These are phyloP conservation scores for Cadophora sp. DNA, from an alignment of 2,329 filamentous ascomycete species.

Conservation along the genomic window DNA sequence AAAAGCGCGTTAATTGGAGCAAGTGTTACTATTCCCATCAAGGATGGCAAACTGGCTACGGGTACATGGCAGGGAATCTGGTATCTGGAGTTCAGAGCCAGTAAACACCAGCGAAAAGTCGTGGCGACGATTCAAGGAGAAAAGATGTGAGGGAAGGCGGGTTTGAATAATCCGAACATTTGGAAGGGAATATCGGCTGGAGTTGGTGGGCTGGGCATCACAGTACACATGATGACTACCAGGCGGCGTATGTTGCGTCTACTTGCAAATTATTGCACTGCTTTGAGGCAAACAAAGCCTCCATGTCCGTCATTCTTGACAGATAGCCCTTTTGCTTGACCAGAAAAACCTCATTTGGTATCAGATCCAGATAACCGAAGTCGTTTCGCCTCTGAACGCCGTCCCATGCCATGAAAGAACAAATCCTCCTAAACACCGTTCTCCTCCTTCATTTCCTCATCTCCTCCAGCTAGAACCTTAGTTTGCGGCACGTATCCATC, in stretches of 20 bases:
- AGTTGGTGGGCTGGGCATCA: not conserved
- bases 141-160: conserved; percentile 50
- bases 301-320: not conserved
- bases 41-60: conserved; percentile 76
- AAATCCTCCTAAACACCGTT: conserved; percentile 48
- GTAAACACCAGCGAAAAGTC: conserved; percentile 79
- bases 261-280: not conserved
- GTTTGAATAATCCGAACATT: not conserved
- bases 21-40: conserved; percentile 89
- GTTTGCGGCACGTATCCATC: conserved; percentile 63
- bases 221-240: not conserved
- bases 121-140: conserved; percentile 96
- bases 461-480: conserved; percentile 68
- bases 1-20: conserved; percentile 90
- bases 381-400: conserved; percentile 36
- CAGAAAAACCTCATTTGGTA: conserved; percentile 15
- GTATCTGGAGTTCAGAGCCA: conserved; percentile 87
- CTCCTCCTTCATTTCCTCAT: conserved; percentile 60
- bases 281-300: not conserved
- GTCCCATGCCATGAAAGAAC: conserved; percentile 27
- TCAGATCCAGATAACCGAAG: conserved; percentile 28
- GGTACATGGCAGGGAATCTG: conserved; percentile 89
- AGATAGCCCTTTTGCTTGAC: not conserved
- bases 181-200: not conserved
- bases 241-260: not conserved